phyloP scores from a whole-genome alignment of 2,329 filamentous ascomycete genomes.

The Mollisia scopiformis region DNA sequence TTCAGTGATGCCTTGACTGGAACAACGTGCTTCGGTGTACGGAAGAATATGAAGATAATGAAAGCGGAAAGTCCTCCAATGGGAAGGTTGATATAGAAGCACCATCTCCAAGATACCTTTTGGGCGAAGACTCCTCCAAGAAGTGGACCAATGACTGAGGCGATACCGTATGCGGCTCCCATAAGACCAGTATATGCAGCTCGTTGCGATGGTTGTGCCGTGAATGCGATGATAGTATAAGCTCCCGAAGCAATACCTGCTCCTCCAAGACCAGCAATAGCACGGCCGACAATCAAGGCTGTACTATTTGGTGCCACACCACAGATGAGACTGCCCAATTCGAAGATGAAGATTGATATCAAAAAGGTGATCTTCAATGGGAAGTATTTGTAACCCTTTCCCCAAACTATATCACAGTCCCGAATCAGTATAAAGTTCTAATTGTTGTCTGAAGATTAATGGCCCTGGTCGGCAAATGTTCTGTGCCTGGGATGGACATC shows the following conservation, averaged over 20 bases:
- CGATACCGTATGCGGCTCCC: constrained; percentile 35
- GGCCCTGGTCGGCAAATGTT: too few species aligned
- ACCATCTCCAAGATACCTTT: constrained; percentile 41
- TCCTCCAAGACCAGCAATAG: constrained; percentile 27
- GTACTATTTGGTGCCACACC: constrained; percentile 21
- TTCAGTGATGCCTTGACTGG: constrained; percentile 41
- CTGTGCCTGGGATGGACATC: too few species aligned
- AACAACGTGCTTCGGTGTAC: constrained; percentile 43
- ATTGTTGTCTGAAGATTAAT: neutral
- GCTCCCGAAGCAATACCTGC: constrained; percentile 42
- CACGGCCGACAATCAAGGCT: constrained; percentile 8
- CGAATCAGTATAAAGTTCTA: neutral
- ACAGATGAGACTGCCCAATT: constrained; percentile 35
- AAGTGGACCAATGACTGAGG: constrained; percentile 38
- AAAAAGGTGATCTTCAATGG: constrained; percentile 28
- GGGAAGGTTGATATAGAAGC: constrained; percentile 46
- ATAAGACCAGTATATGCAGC: constrained; percentile 40
- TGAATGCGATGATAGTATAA: constrained; percentile 48
- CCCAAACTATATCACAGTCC: neutral
- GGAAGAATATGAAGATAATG: constrained; percentile 48
- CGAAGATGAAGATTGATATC: constrained; percentile 32
- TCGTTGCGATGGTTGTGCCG: constrained; percentile 36
- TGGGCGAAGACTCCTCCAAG: constrained; percentile 41
- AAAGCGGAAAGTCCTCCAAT: constrained; percentile 43
- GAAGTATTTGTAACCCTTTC: constrained; percentile 26